Conservation (phyloP, 805 yeast genomes). For the Candida koratica region DNA sequence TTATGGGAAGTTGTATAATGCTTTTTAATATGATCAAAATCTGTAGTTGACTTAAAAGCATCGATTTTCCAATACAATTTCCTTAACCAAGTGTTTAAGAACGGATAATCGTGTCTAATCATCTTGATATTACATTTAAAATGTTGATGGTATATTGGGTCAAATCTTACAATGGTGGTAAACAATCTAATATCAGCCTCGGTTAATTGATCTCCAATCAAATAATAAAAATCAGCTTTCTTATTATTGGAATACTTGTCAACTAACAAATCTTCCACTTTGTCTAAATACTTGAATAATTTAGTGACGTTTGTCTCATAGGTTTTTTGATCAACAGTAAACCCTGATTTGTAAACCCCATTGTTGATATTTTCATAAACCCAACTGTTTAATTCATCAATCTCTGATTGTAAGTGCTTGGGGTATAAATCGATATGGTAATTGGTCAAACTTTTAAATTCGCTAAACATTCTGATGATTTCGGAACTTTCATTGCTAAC, state of each 20-base stretch:
- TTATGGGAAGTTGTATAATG: slow-evolving; percentile 88
- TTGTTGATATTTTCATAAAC: slow-evolving; percentile 82
- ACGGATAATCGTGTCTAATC: slow-evolving; percentile 77
- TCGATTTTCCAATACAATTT: slow-evolving; percentile 76
- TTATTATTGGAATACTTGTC: slow-evolving; percentile 35
- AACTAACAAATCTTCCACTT: slow-evolving; percentile 58
- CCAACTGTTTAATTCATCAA: slow-evolving; percentile 79
- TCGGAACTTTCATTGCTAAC: slow-evolving; percentile 92
- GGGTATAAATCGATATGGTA: slow-evolving; percentile 63
- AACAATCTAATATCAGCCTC: slow-evolving; percentile 88
- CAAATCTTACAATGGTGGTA: slow-evolving; percentile 87
- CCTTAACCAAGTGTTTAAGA: slow-evolving; percentile 73
- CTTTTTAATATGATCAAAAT: slow-evolving; percentile 84
- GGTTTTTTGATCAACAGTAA: slow-evolving; percentile 77
- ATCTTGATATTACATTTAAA: slow-evolving; percentile 87
- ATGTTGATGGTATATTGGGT: slow-evolving; percentile 90
- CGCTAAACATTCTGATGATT: slow-evolving; percentile 77
- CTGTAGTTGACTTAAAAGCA: slow-evolving; percentile 73
- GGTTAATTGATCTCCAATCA: slow-evolving; percentile 66
- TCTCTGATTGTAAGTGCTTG: slow-evolving; percentile 43
- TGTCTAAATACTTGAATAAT: slow-evolving; percentile 65
- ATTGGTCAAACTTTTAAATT: slow-evolving; percentile 58
- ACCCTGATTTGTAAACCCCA: slow-evolving; percentile 92
- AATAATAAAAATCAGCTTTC: slow-evolving; percentile 24
- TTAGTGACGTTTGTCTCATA: slow-evolving; percentile 65